Evolutionary conservation across 164 flowering plant genomes (phyloP), one percentile per base, ranked within the genome.

Genomic region (Cinnamomum micranthum): DNA sequence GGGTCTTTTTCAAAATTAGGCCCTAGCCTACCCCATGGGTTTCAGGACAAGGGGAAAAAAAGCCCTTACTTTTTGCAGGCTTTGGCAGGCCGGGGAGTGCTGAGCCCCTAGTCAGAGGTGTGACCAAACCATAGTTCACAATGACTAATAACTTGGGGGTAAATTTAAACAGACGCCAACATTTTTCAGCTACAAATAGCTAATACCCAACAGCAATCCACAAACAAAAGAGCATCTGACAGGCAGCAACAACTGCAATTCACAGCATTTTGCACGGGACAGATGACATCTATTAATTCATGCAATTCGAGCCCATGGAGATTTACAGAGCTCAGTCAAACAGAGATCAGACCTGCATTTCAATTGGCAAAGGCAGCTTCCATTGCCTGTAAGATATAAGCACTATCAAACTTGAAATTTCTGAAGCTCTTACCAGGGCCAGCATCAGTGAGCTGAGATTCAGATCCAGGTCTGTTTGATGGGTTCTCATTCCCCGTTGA

Each of bases 401-500:
- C 79, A 50, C 35, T 15, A 62, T 84, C 84, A n/a, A 84, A 80
- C 77, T 51, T 77, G 80, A 84, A 82, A 51, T 55, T 77, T 75
- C 85, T 75, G 82, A 80, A 81, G 79, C 80, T 75, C 68, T 79
- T 84, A n/a, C 83, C 82, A 2, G 85, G 83, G 60, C 74, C 69
- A 33, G 69, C 6, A 52, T 80, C 79, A 64, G 58, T 22, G 17
- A 47, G 23, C 6, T 69, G 77, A 74, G 78, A 66, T 65, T 88
- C 88, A 65, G 81, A 50, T 69, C 68, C 86, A 22, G 85, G 76
- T 77, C 82, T 88, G 9, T 74, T 71, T n/a, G 78, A 19, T 55
- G 83, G 87, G 82, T 50, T 80, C 76, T 89, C 93, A 27, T 73
- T 60, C 71, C 80, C 68, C 50, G 71, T 73, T 22, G 85, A 81